Evolutionary conservation across 371 early-diverging fungal species (phyloP), one percentile per base, ranked within the genome.

Genomic region (Nematocida sp.): DNA sequence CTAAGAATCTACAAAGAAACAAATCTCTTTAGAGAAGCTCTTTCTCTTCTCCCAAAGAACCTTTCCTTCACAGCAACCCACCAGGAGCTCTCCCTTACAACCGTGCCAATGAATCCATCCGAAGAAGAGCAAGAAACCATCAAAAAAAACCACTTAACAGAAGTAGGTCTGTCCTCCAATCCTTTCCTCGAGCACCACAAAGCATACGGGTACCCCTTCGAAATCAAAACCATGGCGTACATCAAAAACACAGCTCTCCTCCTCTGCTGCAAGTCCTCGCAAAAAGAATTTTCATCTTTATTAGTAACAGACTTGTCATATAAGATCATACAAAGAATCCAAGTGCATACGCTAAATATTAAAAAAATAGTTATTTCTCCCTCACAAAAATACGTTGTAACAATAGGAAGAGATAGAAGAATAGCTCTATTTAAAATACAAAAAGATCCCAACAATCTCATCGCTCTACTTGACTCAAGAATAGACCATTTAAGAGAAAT

Each of bases 401-500:
- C 66, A 4, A 16, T 66, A 25, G 66, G 66, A 2, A 66, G 48
- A 38, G 66, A 66, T 42, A 51, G 66, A 39, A 30, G 33, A n/a
- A 11, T 55, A 28, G 26, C 54, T 2, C 18, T 54, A 3, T 66
- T 40, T 42, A 54, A 39, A 4, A 32, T 51, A 13, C 5, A 4
- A 13, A 16, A 48, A 33, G 23, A 18, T 18, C 35, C 28, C 1
- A 55, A 51, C 53, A 23, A 18, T 7, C 38, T 35, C 13, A 9
- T 66, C 4, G 38, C 18, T 32, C 55, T 66, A 9, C 30, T 54
- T 7, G 49, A 48, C 40, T 20, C 38, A 18, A 45, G 54, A 50
- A 66, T 32, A 54, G 66, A 66, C 66, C 66, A 66, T 28, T 30
- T 54, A 40, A 66, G 48, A 66, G 66, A 66, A 50, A 54, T 66